Base-by-base conservation (phyloP, 179 eudicot genomes). In the Camellia oleifera region DNA sequence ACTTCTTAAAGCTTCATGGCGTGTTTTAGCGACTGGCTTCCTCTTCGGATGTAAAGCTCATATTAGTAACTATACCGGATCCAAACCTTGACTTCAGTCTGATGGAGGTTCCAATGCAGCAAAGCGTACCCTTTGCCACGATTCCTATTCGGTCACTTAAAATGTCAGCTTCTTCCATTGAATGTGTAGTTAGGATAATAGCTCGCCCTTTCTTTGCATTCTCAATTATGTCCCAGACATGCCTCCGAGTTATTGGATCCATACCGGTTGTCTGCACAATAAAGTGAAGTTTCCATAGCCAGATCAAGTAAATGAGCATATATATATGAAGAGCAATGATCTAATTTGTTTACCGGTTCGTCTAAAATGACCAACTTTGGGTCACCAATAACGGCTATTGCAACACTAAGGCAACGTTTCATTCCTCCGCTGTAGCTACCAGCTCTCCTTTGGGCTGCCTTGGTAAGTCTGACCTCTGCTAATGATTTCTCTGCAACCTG, bases 81-180 rank as follows among this genome's bases (percentile, higher is more conserved):
- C 98, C 98, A 84, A 93, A 95, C 63, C 90, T 88, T 56, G 98
- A 95, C 79, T 95, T 95, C 78, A 95, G 77, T 80, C 94, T 82
- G 79, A 92, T 92, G 14, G 98, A 93, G 48, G 94, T 93, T 79
- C 98, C 98, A 61, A 95, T 89, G 86, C 97, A 95, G 63, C 97
- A 93, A 71, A 93, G 97, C 85, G 92, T 92, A n/a, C 98, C 98
- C 84, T 93, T 95, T 45, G 97, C 97, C 97, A 95, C 90, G 78
- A 95, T 95, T 73, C 97, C 97, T 50, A 95, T 92, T 20, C 97
- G 91, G 57, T 95, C 98, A 72, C 97, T 82, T 87, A 95, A 82
- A 67, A 95, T 92, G 76, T 95, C 98, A 66, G 98, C 98, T 89
- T 95, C 98, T 87, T 93, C 98, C 98, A 93, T 95, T 10, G 98